Conservation (phyloP, 2,329 filamentous ascomycete species). For the Fusarium illudens region DNA sequence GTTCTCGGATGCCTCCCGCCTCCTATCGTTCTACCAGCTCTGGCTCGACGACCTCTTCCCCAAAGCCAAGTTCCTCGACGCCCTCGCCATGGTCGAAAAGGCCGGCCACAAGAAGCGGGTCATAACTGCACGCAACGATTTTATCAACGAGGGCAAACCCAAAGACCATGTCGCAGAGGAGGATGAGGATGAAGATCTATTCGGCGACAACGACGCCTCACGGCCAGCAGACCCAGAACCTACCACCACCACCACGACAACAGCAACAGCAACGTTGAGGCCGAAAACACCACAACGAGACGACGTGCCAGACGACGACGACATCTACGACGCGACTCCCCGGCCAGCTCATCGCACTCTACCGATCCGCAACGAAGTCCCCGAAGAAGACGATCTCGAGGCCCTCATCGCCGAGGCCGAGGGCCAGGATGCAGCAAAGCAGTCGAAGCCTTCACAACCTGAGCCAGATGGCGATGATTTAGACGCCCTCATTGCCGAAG, state of each 20-base stretch:
- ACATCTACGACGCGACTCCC: constrained; percentile 66
- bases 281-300: constrained; percentile 41
- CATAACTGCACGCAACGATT: constrained; percentile 77
- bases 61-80: constrained; percentile 92
- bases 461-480: constrained; percentile 57
- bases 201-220: constrained; percentile 40
- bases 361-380: constrained; percentile 37
- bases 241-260: constrained; percentile 54
- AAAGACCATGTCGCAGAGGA: constrained; percentile 49
- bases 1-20: constrained; percentile 83
- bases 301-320: constrained; percentile 54
- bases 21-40: constrained; percentile 91
- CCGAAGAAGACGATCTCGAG: constrained; percentile 62
- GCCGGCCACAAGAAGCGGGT: constrained; percentile 85
- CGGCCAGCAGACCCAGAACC: constrained; percentile 13
- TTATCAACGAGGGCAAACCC: constrained; percentile 81
- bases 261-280: constrained; percentile 46
- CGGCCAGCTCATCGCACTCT: constrained; percentile 34
- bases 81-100: constrained; percentile 89
- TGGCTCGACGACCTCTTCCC: constrained; percentile 98
- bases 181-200: constrained; percentile 34
- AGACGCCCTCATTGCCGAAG: constrained; percentile 63
- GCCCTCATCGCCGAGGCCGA: constrained; percentile 62
- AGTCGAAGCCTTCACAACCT: constrained; percentile 9
- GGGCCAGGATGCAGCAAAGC: constrained; percentile 30